Conservation (phyloP, 306 rosid genomes). For the Benincasa hispida region DNA sequence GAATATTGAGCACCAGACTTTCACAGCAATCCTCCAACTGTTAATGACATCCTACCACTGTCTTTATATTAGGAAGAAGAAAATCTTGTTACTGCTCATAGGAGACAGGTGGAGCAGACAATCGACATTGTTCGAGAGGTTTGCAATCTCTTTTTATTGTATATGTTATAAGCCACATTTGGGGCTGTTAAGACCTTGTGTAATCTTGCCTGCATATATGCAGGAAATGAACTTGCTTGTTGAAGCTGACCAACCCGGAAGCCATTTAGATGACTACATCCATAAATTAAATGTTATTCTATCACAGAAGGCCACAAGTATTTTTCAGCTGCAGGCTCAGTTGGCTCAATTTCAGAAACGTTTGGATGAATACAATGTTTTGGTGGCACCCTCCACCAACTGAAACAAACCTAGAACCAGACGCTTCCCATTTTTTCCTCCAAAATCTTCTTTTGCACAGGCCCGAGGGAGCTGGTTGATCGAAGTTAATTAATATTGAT, state of each 20-base stretch:
- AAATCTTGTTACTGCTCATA: slow-evolving; percentile 70
- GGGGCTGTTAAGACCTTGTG: neutral
- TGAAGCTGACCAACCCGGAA: slow-evolving; percentile 81
- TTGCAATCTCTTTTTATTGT: slow-evolving; percentile 4
- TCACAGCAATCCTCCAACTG: slow-evolving; percentile 2
- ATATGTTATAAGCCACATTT: neutral
- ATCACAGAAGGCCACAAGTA: slow-evolving; percentile 71
- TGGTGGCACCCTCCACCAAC: slow-evolving; percentile 40
- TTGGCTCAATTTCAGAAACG: slow-evolving; percentile 71
- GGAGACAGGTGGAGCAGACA: slow-evolving; percentile 84
- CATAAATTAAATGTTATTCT: slow-evolving; percentile 60
- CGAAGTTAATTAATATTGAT: slow-evolving; percentile 1
- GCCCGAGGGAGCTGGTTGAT: slow-evolving; percentile 13
- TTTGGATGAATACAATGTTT: slow-evolving; percentile 55
- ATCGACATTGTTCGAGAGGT: slow-evolving; percentile 82
- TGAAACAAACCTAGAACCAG: slow-evolving; percentile 5
- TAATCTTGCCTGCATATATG: slow-evolving; percentile 11
- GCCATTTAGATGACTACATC: slow-evolving; percentile 60
- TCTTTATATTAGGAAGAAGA: slow-evolving; percentile 64
- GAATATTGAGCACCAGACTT: neutral
- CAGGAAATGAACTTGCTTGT: slow-evolving; percentile 89
- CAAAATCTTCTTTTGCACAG: neutral
- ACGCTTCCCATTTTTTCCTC: neutral
- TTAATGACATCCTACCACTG: slow-evolving; percentile 9
- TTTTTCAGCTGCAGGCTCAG: slow-evolving; percentile 67